Conservation (phyloP, 2,329 filamentous ascomycete species). For the Verticillium nonalfalfae region DNA sequence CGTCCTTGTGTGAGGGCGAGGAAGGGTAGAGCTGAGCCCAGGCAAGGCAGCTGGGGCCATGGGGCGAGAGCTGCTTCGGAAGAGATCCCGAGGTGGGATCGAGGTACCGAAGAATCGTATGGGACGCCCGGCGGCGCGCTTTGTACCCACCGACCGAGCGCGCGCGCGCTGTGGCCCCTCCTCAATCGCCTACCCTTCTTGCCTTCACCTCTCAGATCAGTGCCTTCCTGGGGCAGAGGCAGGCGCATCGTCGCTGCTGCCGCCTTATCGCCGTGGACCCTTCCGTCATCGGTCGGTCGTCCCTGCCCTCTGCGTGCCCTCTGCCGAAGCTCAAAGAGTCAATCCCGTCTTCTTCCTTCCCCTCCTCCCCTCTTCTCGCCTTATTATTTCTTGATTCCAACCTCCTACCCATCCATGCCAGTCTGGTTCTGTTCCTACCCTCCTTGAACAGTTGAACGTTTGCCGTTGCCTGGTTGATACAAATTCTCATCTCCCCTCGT, state of each 20-base stretch:
- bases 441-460: neutral
- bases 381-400: neutral
- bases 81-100: neutral
- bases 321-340: slow-evolving; percentile 2
- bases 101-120: neutral
- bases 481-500: too few species aligned
- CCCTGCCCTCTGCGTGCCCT: slow-evolving; percentile 1
- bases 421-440: too few species aligned
- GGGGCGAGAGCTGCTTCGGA: neutral
- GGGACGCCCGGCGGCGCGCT: neutral
- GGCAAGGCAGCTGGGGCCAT: too few species aligned
- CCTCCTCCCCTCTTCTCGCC: neutral
- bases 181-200: too few species aligned
- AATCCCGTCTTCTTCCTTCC: neutral
- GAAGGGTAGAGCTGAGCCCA: too few species aligned
- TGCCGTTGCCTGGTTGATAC: neutral
- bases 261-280: slow-evolving; percentile 1
- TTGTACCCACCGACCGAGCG: slow-evolving; percentile 6
- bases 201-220: neutral
- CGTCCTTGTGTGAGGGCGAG: neutral
- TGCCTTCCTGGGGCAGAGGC: neutral
- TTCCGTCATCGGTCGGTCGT: slow-evolving; percentile 9
- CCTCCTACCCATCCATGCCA: neutral
- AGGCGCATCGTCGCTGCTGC: neutral
- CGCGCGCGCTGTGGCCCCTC: neutral